Evolutionary conservation across 805 yeast species (phyloP).

Genomic region (Blastobotrys robertii): DNA sequence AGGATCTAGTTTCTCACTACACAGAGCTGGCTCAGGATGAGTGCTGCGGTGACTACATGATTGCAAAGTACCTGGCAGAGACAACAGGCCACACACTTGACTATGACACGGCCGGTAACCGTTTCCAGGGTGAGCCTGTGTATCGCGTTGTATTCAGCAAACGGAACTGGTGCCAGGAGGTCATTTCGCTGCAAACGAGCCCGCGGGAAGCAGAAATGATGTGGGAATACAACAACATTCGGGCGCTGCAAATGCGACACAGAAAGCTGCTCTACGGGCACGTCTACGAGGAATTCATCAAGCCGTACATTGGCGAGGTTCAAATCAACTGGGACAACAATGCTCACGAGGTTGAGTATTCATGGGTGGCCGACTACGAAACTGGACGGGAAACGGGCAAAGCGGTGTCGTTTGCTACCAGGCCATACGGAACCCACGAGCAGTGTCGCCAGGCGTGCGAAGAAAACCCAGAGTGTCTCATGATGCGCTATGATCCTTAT

Average conservation of each 20-base stretch:
- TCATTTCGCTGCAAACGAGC: slow-evolving; percentile 22
- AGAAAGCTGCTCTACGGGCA: slow-evolving; percentile 24
- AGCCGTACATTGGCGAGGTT: slow-evolving; percentile 16
- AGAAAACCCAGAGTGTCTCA: slow-evolving; percentile 15
- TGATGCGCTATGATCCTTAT: slow-evolving; percentile 22
- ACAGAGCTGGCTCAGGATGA: slow-evolving; percentile 15
- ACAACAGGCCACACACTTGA: slow-evolving; percentile 10
- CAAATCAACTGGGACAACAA: slow-evolving; percentile 23
- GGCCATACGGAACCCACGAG: slow-evolving; percentile 16
- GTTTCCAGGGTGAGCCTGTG: slow-evolving; percentile 27
- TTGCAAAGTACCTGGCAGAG: slow-evolving; percentile 19
- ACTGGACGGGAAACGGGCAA: neutral
- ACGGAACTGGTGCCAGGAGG: slow-evolving; percentile 24
- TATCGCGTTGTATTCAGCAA: slow-evolving; percentile 8
- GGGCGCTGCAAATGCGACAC: slow-evolving; percentile 7
- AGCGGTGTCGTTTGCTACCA: neutral
- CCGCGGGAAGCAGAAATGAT: slow-evolving; percentile 20
- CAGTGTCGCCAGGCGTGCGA: slow-evolving; percentile 18
- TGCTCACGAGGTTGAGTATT: slow-evolving; percentile 18
- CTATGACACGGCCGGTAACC: slow-evolving; percentile 5
- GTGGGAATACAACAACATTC: slow-evolving; percentile 26
- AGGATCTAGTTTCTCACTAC: slow-evolving; percentile 6
- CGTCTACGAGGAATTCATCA: slow-evolving; percentile 17
- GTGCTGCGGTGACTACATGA: slow-evolving; percentile 30
- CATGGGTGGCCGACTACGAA: slow-evolving; percentile 5